These are phyloP conservation scores for Citrus unshiu DNA, from an alignment of 345 rosid genomes.

Conservation along the genomic window DNA sequence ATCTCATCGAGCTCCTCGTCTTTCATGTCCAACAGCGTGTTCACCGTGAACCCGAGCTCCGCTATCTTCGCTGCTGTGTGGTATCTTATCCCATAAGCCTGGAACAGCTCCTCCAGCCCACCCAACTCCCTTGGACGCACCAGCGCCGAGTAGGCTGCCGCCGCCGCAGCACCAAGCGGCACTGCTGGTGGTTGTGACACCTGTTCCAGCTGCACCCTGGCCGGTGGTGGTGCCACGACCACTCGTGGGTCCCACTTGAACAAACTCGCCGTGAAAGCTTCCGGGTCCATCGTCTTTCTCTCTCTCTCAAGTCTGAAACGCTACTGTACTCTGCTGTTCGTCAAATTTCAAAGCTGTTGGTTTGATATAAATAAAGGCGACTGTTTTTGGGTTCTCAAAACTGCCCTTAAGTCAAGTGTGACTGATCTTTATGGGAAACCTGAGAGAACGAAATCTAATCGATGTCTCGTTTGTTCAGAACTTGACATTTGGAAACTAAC, in stretches of 20 bases:
- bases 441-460: constrained; percentile 3
- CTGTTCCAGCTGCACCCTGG: constrained; percentile 24
- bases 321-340: too few species aligned
- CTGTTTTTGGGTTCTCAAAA: constrained; percentile 22
- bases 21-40: constrained; percentile 83
- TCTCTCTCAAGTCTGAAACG: not conserved
- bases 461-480: constrained; percentile 20
- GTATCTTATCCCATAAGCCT: constrained; percentile 78
- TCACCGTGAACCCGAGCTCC: constrained; percentile 92
- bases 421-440: not conserved
- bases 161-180: constrained; percentile 12
- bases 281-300: constrained; percentile 57
- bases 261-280: constrained; percentile 65
- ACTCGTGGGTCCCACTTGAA: constrained; percentile 78
- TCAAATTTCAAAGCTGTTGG: not conserved
- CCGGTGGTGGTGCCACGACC: constrained; percentile 26
- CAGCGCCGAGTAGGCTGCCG: constrained; percentile 37
- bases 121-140: constrained; percentile 48
- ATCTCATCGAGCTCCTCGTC: constrained; percentile 98
- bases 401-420: constrained; percentile 22
- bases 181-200: constrained; percentile 19
- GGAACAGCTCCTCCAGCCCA: constrained; percentile 78
- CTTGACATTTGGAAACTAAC: constrained; percentile 56
- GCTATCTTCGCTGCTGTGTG: constrained; percentile 88
- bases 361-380: constrained; percentile 29